These are phyloP conservation scores for Keithomyces neogunnii DNA, from an alignment of 2,329 filamentous ascomycete species.

Conservation along the genomic window DNA sequence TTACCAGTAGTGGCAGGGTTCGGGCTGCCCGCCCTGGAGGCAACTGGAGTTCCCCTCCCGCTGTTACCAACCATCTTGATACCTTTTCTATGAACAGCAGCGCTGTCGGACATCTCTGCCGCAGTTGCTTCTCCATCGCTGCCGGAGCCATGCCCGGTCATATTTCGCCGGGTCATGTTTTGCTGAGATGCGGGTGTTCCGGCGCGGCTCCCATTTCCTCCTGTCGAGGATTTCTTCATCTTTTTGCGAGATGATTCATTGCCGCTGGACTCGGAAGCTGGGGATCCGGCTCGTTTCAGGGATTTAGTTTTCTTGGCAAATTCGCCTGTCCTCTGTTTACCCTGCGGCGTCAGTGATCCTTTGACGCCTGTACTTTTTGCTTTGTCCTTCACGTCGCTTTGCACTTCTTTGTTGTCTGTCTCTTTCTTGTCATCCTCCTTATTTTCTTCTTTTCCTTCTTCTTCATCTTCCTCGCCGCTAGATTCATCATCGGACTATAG, in stretches of 20 bases:
- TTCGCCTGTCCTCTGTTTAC: slow-evolving; percentile 34
- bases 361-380: slow-evolving; percentile 54
- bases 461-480: slow-evolving; percentile 23
- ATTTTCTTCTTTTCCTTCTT: slow-evolving; percentile 17
- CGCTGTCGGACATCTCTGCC: slow-evolving; percentile 56
- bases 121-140: slow-evolving; percentile 68
- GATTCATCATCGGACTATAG: slow-evolving; percentile 41
- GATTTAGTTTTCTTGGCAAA: slow-evolving; percentile 45
- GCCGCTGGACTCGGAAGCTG: slow-evolving; percentile 85
- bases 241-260: slow-evolving; percentile 80
- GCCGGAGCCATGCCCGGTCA: slow-evolving; percentile 47
- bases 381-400: slow-evolving; percentile 40
- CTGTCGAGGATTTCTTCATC: slow-evolving; percentile 54
- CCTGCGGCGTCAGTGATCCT: slow-evolving; percentile 51
- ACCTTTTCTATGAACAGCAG: slow-evolving; percentile 39
- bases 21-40: slow-evolving; percentile 56
- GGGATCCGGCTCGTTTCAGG: slow-evolving; percentile 79
- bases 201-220: slow-evolving; percentile 44
- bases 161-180: slow-evolving; percentile 29
- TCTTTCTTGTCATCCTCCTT: slow-evolving; percentile 57
- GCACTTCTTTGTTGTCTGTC: slow-evolving; percentile 49
- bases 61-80: slow-evolving; percentile 44
- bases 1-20: slow-evolving; percentile 32
- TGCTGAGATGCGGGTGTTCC: slow-evolving; percentile 42
- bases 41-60: slow-evolving; percentile 43